Evolutionary conservation across 345 rosid genomes (phyloP), one percentile per base, ranked within the genome.

Genomic region (Sonneratia alba): DNA sequence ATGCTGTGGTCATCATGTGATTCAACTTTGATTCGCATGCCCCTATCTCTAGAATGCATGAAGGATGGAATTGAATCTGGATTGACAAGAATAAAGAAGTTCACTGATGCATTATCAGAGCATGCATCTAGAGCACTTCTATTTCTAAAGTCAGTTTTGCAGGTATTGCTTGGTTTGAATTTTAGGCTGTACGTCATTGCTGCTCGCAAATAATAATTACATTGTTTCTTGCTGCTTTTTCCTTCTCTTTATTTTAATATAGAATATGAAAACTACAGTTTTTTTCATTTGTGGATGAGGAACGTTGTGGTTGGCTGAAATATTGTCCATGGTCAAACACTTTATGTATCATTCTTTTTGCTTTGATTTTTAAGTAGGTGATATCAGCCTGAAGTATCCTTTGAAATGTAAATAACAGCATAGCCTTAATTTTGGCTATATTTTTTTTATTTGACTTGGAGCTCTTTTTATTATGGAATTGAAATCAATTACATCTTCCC

Each of bases 21-120:
- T 74, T 89, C 90, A 72, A 93, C 97, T 73, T 76, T 93, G 75
- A 88, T 93, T 74, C 90, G 98, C 75, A 93, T 93, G 96, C 97
- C 98, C 76, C 77, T 93, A 62, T 87, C 98, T 43, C 80, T 87
- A 61, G 91, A 87, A 69, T 85, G 87, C 79, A 80, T 89, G 82
- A 83, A 83, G 72, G 88, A 88, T 84, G 97, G 96, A 75, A 85
- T 85, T 80, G 88, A 91, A 80, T 66, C 82, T 77, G 98, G 96
- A 71, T 69, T 83, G 75, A 70, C 70, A 75, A 86, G 83, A 81
- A 85, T 91, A 72, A 85, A 87, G 75, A 86, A 78, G 76, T 81
- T 85, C 79, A 81, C 83, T 83, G 89, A 93, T 61, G 85, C 79
- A 80, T 85, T 85, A 80, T 76, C 80, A 87, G 91, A 89, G 74